Evolutionary conservation across 108 stramenopile species (phyloP).

Genomic region (Pseudonitzschia delicatissima): DNA sequence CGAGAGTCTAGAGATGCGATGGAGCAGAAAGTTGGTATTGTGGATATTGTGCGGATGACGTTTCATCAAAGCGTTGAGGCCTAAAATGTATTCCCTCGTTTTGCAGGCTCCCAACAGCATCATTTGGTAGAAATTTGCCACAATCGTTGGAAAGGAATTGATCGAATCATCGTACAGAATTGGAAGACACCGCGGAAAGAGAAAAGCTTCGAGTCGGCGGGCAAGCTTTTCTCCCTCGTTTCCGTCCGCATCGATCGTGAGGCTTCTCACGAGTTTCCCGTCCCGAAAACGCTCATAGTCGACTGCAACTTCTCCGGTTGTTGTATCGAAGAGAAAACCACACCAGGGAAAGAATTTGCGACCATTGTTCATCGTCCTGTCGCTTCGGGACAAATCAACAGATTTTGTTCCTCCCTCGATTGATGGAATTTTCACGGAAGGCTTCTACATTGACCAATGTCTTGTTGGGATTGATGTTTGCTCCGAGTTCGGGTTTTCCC

Average conservation of each 20-base stretch:
- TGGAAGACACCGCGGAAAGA: slow-evolving; percentile 70
- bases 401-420: neutral
- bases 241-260: slow-evolving; percentile 49
- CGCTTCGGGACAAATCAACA: neutral
- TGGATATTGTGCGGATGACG: neutral
- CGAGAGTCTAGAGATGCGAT: slow-evolving; percentile 18
- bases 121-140: slow-evolving; percentile 69
- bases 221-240: slow-evolving; percentile 49
- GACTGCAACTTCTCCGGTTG: slow-evolving; percentile 66
- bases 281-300: slow-evolving; percentile 68
- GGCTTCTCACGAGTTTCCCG: slow-evolving; percentile 39
- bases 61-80: neutral
- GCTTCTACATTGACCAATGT: slow-evolving; percentile 31
- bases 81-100: slow-evolving; percentile 49
- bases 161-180: slow-evolving; percentile 71
- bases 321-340: slow-evolving; percentile 78
- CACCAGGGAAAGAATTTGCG: slow-evolving; percentile 72
- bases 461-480: slow-evolving; percentile 71
- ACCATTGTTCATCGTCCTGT: neutral
- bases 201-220: slow-evolving; percentile 65
- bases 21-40: slow-evolving; percentile 8
- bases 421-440: neutral
- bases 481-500: slow-evolving; percentile 64
- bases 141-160: slow-evolving; percentile 48
- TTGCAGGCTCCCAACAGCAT: slow-evolving; percentile 67